phyloP scores from a whole-genome alignment of 2,329 filamentous ascomycete species.

The Fusarium abutilonis region DNA sequence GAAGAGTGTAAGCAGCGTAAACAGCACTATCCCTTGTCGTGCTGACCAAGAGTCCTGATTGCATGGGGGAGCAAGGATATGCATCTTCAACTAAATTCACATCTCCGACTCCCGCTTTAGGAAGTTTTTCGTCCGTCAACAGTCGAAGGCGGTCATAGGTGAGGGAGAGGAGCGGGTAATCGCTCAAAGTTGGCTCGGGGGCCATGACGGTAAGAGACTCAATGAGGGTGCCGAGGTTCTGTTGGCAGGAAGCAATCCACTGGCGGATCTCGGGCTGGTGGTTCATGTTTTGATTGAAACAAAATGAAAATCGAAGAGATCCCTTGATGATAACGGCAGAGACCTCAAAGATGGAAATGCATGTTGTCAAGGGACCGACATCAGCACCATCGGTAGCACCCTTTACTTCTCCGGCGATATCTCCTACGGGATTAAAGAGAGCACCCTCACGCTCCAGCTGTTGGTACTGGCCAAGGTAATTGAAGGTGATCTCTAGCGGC shows the following conservation, averaged over 20 bases:
- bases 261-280: constrained; percentile 52
- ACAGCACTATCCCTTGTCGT: constrained; percentile 53
- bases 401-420: constrained; percentile 32
- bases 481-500: constrained; percentile 44
- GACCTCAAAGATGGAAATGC: constrained; percentile 60
- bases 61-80: constrained; percentile 53
- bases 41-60: constrained; percentile 52
- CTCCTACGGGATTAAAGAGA: constrained; percentile 34
- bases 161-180: constrained; percentile 31
- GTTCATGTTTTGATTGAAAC: constrained; percentile 55
- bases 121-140: constrained; percentile 24
- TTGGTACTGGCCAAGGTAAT: constrained; percentile 46
- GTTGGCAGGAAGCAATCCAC: constrained; percentile 30
- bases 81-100: constrained; percentile 39
- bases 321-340: constrained; percentile 57
- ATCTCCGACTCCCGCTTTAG: constrained; percentile 16
- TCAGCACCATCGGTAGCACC: constrained; percentile 29
- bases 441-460: constrained; percentile 45
- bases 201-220: constrained; percentile 5
- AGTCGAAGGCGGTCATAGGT: constrained; percentile 32
- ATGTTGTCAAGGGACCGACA: constrained; percentile 19
- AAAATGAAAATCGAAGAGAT: constrained; percentile 55
- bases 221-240: constrained; percentile 12
- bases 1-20: constrained; percentile 49
- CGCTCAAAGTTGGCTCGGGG: constrained; percentile 27